Evolutionary conservation across 2,329 filamentous ascomycete species (phyloP).

Genomic region (Neurospora sp.): DNA sequence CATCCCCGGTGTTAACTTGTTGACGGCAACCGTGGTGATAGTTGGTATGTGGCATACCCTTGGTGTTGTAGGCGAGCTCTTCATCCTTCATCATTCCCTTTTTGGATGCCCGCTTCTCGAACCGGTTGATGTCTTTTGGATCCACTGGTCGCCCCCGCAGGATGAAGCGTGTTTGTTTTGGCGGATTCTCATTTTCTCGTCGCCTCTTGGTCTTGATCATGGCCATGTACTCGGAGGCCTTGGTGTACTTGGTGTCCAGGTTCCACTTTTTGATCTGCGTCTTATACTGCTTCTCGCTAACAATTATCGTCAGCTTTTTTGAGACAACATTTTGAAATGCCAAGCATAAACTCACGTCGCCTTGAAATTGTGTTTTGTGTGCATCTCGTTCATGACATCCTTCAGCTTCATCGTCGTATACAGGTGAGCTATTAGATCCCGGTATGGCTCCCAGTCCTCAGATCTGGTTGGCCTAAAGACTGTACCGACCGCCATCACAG

Average conservation of each 20-base stretch:
- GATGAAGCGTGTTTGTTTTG: slow-evolving; percentile 19
- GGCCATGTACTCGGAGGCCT: slow-evolving; percentile 23
- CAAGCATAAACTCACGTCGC: slow-evolving; percentile 19
- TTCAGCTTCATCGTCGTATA: slow-evolving; percentile 26
- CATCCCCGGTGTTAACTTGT: not conserved
- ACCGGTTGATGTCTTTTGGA: slow-evolving; percentile 20
- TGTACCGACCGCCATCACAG: slow-evolving; percentile 2
- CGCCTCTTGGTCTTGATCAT: slow-evolving; percentile 21
- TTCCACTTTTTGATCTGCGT: slow-evolving; percentile 25
- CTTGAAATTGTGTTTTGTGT: slow-evolving; percentile 19
- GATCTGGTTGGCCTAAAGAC: slow-evolving; percentile 19
- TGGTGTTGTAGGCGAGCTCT: slow-evolving; percentile 1
- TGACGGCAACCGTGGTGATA: not conserved
- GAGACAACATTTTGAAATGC: not conserved
- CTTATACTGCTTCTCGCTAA: slow-evolving; percentile 23
- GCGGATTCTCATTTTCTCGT: slow-evolving; percentile 15
- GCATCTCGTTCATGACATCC: slow-evolving; percentile 28
- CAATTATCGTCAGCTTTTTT: not conserved
- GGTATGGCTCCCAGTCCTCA: slow-evolving; percentile 25
- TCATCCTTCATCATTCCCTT: slow-evolving; percentile 16
- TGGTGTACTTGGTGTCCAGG: slow-evolving; percentile 25
- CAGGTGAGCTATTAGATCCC: slow-evolving; percentile 18
- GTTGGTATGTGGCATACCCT: slow-evolving; percentile 9
- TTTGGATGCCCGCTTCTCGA: slow-evolving; percentile 20
- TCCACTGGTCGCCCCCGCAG: slow-evolving; percentile 20